Percentiles rank a stretch among this genome's conserved stretches.
phyloP scores from a whole-genome alignment of 1,139 yeast species.

The Kodamaea sp. region DNA sequence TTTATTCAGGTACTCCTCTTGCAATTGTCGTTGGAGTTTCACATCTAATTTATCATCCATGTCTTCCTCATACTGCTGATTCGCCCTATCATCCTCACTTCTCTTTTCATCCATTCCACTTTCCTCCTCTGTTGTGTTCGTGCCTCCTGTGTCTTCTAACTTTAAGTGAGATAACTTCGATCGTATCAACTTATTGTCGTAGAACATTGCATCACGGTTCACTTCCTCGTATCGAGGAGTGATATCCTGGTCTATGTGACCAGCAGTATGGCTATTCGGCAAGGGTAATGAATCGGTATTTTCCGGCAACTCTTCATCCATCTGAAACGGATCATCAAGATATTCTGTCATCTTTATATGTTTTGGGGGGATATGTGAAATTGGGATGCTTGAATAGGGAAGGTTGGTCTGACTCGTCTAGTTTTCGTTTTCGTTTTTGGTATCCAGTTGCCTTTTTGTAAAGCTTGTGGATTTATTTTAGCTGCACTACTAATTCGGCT shows the following conservation, averaged over 20 bases:
- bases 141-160: slow-evolving; percentile 20
- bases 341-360: slow-evolving; percentile 39
- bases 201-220: slow-evolving; percentile 14
- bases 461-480: no score
- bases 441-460: no score
- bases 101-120: slow-evolving; percentile 18
- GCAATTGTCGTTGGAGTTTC: slow-evolving; percentile 24
- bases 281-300: background rate
- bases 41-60: slow-evolving; percentile 43
- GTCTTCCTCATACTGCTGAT: slow-evolving; percentile 41
- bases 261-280: background rate
- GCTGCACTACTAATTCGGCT: no score
- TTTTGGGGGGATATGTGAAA: no score
- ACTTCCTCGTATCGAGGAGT: slow-evolving; percentile 17
- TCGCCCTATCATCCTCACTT: slow-evolving; percentile 8
- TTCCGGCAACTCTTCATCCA: slow-evolving; percentile 44
- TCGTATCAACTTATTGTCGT: slow-evolving; percentile 37
- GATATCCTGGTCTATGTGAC: slow-evolving; percentile 13
- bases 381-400: no score
- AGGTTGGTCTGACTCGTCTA: no score
- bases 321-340: slow-evolving; percentile 45
- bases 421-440: no score
- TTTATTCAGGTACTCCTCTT: slow-evolving; percentile 18
- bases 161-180: slow-evolving; percentile 31
- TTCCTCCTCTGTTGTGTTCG: slow-evolving; percentile 27